Percentiles rank a stretch among this genome's conserved stretches.
These are phyloP conservation scores for Tarenaya hassleriana DNA, from an alignment of 345 rosid genomes.

Conservation along the genomic window DNA sequence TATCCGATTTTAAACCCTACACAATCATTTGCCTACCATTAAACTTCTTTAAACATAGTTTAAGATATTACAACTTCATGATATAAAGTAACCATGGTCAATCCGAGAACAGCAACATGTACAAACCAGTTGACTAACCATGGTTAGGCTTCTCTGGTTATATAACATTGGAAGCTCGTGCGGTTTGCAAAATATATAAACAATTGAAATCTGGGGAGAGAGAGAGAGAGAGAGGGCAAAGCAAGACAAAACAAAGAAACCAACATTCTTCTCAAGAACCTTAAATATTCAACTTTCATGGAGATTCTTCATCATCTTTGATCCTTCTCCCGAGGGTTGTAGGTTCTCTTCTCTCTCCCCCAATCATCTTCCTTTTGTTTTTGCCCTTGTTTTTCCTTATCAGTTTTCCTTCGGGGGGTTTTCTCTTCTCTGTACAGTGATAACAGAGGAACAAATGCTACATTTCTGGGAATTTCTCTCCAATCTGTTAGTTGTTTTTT, in stretches of 20 bases:
- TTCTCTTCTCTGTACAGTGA: no score
- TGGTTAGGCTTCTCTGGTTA: slow-evolving; percentile 39
- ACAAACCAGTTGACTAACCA: slow-evolving; percentile 39
- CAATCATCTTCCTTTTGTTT: no score
- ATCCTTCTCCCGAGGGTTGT: no score
- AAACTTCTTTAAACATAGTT: neutral
- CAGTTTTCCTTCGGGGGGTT: no score
- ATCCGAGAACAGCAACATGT: neutral
- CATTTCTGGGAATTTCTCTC: no score
- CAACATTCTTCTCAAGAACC: neutral
- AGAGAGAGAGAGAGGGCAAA: slow-evolving; percentile 17
- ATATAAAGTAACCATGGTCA: slow-evolving; percentile 73
- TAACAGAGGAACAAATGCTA: no score
- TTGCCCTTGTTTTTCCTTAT: no score
- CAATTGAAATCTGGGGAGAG: no score
- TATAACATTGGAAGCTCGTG: slow-evolving; percentile 18
- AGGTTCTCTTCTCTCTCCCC: neutral
- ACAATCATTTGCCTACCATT: neutral
- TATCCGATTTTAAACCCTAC: no score
- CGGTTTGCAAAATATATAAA: slow-evolving; percentile 15
- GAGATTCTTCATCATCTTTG: no score
- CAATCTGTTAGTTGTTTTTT: no score
- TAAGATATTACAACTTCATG: slow-evolving; percentile 23
- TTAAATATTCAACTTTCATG: slow-evolving; percentile 9
- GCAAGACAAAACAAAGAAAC: neutral